Percentiles rank a stretch among this genome's conserved stretches.
phyloP scores from a whole-genome alignment of 345 rosid genomes.

The Iberis pinnata region DNA sequence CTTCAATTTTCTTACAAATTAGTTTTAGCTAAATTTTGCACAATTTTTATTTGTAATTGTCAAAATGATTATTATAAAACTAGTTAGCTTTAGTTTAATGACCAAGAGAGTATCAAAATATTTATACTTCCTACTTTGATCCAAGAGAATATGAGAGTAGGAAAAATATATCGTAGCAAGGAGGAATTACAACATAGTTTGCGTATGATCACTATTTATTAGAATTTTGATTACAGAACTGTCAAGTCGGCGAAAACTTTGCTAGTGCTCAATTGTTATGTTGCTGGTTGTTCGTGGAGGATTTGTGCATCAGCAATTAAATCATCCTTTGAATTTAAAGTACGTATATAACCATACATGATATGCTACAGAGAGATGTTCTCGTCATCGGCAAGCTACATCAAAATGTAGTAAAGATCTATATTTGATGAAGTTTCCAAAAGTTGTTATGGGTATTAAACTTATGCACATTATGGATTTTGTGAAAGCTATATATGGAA shows the following conservation, averaged over 20 bases:
- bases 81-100: too few species aligned
- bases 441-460: background rate
- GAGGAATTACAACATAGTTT: background rate
- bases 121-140: too few species aligned
- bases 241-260: background rate
- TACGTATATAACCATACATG: background rate
- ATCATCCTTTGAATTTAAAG: background rate
- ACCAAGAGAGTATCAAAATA: too few species aligned
- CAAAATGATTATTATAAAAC: too few species aligned
- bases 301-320: background rate
- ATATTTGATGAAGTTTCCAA: background rate
- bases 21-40: too few species aligned
- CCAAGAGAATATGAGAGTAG: background rate
- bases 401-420: background rate
- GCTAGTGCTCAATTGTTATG: background rate
- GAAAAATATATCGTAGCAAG: constrained; percentile 1
- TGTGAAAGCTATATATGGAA: background rate
- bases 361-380: background rate
- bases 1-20: too few species aligned
- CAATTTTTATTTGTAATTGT: too few species aligned
- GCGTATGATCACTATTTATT: constrained; percentile 16
- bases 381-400: constrained; percentile 3
- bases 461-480: background rate
- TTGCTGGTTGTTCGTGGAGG: background rate
- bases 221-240: constrained; percentile 7